phyloP scores from a whole-genome alignment of 495 filamentous ascomycete species.

The Penicillium macrosclerotiorum region DNA sequence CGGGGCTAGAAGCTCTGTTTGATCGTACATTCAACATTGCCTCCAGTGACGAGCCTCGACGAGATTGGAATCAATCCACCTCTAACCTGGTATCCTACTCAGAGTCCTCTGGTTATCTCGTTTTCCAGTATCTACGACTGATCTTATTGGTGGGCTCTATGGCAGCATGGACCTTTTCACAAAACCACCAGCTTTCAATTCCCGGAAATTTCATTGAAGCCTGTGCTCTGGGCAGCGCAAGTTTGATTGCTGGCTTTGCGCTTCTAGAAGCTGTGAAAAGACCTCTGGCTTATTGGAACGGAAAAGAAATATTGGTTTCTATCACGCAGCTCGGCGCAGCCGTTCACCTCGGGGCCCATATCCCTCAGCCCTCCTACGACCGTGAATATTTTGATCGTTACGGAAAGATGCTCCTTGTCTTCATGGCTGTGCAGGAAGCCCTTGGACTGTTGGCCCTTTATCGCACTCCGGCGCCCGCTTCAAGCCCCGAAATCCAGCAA shows the following conservation, averaged over 20 bases:
- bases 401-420: slow-evolving; percentile 40
- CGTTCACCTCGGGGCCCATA: slow-evolving; percentile 39
- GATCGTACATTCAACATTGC: slow-evolving; percentile 44
- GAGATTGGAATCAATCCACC: slow-evolving; percentile 12
- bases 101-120: slow-evolving; percentile 12
- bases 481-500: slow-evolving; percentile 4
- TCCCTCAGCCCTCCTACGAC: slow-evolving; percentile 30
- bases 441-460: slow-evolving; percentile 31
- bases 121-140: slow-evolving; percentile 34
- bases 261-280: slow-evolving; percentile 38
- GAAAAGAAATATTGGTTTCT: slow-evolving; percentile 44
- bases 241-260: slow-evolving; percentile 41
- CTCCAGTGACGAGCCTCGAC: slow-evolving; percentile 29
- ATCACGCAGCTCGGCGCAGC: slow-evolving; percentile 40
- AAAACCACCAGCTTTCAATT: slow-evolving; percentile 30
- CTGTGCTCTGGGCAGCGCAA: slow-evolving; percentile 38
- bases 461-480: slow-evolving; percentile 1
- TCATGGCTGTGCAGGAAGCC: slow-evolving; percentile 41
- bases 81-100: slow-evolving; percentile 8
- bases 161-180: slow-evolving; percentile 34
- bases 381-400: slow-evolving; percentile 44
- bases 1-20: slow-evolving; percentile 48
- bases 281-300: slow-evolving; percentile 39
- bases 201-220: slow-evolving; percentile 43
- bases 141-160: slow-evolving; percentile 32